A percentile compares a stretch with the other conserved stretches of the same genome.
phyloP scores from a whole-genome alignment of 23 red algal species.

The Cyanidioschyzon merolae region DNA sequence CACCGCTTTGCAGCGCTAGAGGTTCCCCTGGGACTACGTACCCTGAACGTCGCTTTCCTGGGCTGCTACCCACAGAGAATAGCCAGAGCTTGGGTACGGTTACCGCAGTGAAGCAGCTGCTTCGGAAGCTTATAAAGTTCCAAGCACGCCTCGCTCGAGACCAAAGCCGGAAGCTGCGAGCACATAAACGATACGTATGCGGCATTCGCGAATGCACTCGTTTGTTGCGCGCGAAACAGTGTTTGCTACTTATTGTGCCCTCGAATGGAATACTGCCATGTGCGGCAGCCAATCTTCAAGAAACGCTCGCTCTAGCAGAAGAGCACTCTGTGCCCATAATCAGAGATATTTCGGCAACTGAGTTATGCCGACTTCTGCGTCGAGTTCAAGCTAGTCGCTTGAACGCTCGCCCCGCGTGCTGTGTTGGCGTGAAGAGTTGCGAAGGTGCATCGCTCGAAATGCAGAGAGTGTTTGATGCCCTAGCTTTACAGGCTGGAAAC shows the following conservation, averaged over 20 bases:
- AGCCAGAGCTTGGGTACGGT: no score
- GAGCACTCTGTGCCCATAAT: not conserved
- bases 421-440: not conserved
- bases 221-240: not conserved
- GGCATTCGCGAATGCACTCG: not conserved
- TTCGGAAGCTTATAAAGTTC: not conserved
- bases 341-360: not conserved
- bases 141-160: slow-evolving; percentile 1
- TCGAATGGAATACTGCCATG: not conserved
- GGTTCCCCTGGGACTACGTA: no score
- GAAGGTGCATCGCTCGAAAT: not conserved
- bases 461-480: not conserved
- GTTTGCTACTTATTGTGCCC: not conserved
- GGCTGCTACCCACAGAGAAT: no score
- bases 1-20: no score
- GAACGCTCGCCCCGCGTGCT: not conserved
- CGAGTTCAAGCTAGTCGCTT: not conserved
- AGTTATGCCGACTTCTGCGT: not conserved
- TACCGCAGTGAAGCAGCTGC: no score
- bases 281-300: not conserved
- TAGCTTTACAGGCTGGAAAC: not conserved
- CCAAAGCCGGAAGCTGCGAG: not conserved
- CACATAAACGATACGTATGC: slow-evolving; percentile 12
- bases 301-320: not conserved
- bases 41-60: no score